Base-by-base conservation (phyloP, 352 stramenopile genomes). In the Lagenidium sp. region DNA sequence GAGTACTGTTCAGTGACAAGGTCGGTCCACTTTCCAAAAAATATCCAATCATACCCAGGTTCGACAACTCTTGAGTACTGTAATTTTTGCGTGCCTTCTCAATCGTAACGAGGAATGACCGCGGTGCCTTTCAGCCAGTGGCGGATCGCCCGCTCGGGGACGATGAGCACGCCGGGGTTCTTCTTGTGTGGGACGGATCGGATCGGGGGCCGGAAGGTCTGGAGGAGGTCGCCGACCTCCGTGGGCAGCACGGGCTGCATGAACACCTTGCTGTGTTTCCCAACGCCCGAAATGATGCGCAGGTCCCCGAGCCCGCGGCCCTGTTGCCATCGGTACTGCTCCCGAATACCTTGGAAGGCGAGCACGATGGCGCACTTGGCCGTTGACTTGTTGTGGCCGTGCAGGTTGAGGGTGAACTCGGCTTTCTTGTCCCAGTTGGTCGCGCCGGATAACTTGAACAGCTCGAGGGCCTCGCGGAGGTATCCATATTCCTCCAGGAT, bases 251-350 rank as follows among this genome's bases (percentile, higher is more conserved):
- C 65, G 6, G 76, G 70, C 43, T 76, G 67, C 57, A 85, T 59
- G 41, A 67, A 85, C 40, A 56, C 47, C 13, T 75, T 65, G 29
- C 76, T 85, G 48, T 68, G 68, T 29, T 63, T 75, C 12, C 76
- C 76, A 16, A 85, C 55, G n/a, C 76, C 76, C 21, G 70, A 83
- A 46, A 88, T 83, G 37, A 88, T 79, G 13, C 72, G 75, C 37
- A 88, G 46, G 32, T 85, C 67, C 10, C 46, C 55, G 2, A 54
- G 37, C 4, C 24, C 39, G 2, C 35, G 25, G 21, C 24, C 18
- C 6, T 20, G 30, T 6, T 41, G 48, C 7, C n/a, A 26, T 5
- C 48, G 48, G 5, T 58, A 41, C 19, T 65, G 54, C n/a, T n/a
- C n/a, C n/a, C n/a, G n/a, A n/a, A n/a, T n/a, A n/a, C n/a, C n/a